Base-by-base conservation (phyloP, 768 basidiomycete species). In the button mushroom (Agaricus bisporus) region DNA sequence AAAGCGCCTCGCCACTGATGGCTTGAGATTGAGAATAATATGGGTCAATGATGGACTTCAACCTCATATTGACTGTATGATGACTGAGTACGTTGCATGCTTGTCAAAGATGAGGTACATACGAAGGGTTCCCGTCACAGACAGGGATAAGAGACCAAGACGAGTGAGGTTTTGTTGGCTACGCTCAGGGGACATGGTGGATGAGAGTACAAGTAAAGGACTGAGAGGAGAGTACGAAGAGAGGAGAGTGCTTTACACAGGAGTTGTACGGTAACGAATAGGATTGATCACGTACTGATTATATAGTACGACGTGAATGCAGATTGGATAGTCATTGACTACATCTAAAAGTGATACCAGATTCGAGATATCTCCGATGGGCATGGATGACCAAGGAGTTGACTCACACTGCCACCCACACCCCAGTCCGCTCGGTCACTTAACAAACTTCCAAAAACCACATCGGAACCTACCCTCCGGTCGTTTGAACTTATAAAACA, bases 81-180 rank as follows among this genome's bases (percentile, higher is more conserved):
- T n/a, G 15, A 29, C 4, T 41, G n/a, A 42, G 29, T 6, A 25
- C n/a, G 17, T 29, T 3, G 7, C 17, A 8, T 10, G 14, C 4
- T 3, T 11, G 10, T 10, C 29, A 6, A 17, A 5, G 12, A 8
- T 12, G 9, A 6, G 32, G 37, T 18, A 50, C 55, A 20, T 32
- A 48, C 50, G 50, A 29, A 56, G 55, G 37, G 46, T 56, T 11
- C 49, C 49, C 5, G 49, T 50, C 12, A 50, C 49, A 5, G 53
- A 54, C 7, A 54, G 39, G 41, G 53, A 54, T 28, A 54, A 29
- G 5, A 54, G 46, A 22, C 53, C 41, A 11, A 54, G 46, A 4
- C 53, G 53, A 37, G 48, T 48, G 38, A 54, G 53, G 22, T 46
- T 54, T n/a, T 47, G 18, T 14, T 54, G 46, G 53, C 53, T 48